Percentiles rank a stretch among this genome's conserved stretches.
phyloP scores from a whole-genome alignment of 2,329 filamentous ascomycete species.

The Rosellinia necatrix region DNA sequence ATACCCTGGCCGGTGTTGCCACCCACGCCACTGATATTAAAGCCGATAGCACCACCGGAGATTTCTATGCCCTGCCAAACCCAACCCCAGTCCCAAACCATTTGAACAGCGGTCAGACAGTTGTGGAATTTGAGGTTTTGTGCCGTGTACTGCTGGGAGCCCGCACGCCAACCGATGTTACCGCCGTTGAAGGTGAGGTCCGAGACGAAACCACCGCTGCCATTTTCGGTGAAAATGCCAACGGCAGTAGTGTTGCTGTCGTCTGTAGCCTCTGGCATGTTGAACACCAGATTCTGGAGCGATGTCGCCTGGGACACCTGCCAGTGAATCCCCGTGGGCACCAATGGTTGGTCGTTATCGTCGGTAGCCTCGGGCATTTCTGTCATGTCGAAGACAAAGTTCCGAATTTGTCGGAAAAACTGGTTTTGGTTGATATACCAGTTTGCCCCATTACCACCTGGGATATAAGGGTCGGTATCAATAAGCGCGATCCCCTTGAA shows the following conservation, averaged over 20 bases:
- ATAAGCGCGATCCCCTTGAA: constrained; percentile 49
- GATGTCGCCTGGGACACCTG: constrained; percentile 62
- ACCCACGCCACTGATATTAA: constrained; percentile 51
- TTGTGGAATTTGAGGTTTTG: constrained; percentile 59
- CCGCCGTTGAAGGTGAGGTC: constrained; percentile 65
- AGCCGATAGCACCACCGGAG: constrained; percentile 31
- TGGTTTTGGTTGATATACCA: constrained; percentile 61
- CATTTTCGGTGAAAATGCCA: constrained; percentile 64
- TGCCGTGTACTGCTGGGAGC: constrained; percentile 63
- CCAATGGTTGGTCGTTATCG: too few species aligned
- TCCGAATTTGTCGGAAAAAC: constrained; percentile 60
- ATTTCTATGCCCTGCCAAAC: constrained; percentile 4
- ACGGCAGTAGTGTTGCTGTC: constrained; percentile 49
- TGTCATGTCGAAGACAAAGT: constrained; percentile 58
- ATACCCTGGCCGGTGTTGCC: constrained; percentile 45
- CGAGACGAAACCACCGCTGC: constrained; percentile 63
- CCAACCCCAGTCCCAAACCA: constrained; percentile 65
- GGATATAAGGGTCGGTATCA: constrained; percentile 25
- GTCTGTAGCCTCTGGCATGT: constrained; percentile 45
- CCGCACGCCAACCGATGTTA: constrained; percentile 50
- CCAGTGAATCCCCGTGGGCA: constrained; percentile 61
- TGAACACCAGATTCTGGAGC: constrained; percentile 65
- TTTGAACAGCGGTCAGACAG: constrained; percentile 57
- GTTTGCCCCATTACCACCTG: background rate
- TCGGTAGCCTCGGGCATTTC: constrained; percentile 46